A percentile compares a stretch with the other conserved stretches of the same genome.
Conservation (phyloP, 305 asterid genomes). For the Solanum hybrid region DNA sequence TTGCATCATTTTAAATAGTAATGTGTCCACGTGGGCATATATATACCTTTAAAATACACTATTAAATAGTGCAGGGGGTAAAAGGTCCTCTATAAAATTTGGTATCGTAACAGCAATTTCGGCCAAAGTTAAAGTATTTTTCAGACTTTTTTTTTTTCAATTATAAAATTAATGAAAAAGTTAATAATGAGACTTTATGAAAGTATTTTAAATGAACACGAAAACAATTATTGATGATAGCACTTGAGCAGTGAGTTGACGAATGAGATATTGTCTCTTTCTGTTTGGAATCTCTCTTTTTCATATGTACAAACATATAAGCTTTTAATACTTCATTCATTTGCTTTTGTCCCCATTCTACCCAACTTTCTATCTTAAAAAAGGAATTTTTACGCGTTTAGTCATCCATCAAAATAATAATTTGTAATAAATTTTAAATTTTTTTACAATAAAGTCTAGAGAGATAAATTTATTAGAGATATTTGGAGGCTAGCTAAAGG, state of each 20-base stretch:
- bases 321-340: background rate
- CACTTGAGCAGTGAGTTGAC: background rate
- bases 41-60: too few species aligned
- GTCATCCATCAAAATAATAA: background rate
- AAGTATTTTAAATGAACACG: background rate
- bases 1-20: too few species aligned
- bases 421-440: background rate
- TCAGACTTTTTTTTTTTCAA: too few species aligned
- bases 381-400: background rate
- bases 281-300: background rate
- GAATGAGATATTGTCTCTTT: background rate
- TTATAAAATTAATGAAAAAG: background rate
- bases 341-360: background rate
- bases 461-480: background rate
- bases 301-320: background rate
- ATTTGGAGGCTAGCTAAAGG: background rate
- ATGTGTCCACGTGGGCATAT: too few species aligned
- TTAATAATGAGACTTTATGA: too few species aligned
- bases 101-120: rapidly evolving
- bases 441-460: rapidly evolving
- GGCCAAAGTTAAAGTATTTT: rapidly evolving
- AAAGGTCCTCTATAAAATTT: too few species aligned
- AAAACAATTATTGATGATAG: background rate
- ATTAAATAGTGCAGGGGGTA: too few species aligned
- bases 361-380: background rate